Conservation (phyloP, 345 rosid species). For the Iberis pinnata region DNA sequence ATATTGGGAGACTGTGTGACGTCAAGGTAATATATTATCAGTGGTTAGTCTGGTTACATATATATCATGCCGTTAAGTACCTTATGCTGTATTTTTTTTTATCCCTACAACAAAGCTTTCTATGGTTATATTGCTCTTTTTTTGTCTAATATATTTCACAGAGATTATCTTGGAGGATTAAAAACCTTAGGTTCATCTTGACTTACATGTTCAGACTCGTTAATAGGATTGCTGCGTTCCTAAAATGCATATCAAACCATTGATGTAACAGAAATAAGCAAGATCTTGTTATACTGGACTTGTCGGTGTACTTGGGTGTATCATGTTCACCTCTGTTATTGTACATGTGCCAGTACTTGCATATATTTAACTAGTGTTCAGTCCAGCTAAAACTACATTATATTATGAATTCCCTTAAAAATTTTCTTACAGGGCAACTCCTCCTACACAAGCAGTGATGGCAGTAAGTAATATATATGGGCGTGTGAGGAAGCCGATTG, state of each 20-base stretch:
- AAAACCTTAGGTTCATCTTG: background rate
- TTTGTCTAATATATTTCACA: background rate
- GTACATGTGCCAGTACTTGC: conserved; percentile 3
- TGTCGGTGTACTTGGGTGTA: conserved; percentile 6
- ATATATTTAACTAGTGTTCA: background rate
- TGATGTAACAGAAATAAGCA: conserved; percentile 2
- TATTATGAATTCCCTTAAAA: background rate
- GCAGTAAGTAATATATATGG: conserved; percentile 92
- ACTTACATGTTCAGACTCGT: conserved; percentile 7
- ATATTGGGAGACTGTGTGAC: conserved; percentile 97
- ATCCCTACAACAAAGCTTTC: conserved; percentile 6
- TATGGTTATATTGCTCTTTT: background rate
- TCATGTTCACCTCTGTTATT: too few relatives aligned
- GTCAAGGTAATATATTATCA: conserved; percentile 52
- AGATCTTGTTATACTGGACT: conserved; percentile 14
- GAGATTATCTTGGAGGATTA: background rate
- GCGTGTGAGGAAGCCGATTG: conserved; percentile 81
- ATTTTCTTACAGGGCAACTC: conserved; percentile 59
- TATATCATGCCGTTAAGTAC: conserved; percentile 19
- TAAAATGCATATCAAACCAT: conserved; percentile 10
- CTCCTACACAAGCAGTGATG: conserved; percentile 92
- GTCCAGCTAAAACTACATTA: conserved; percentile 2
- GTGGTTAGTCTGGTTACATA: conserved; percentile 16
- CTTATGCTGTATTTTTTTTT: conserved; percentile 8
- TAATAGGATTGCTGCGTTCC: conserved; percentile 2